Percentiles rank a stretch among this genome's conserved stretches.
Evolutionary conservation across 768 basidiomycete genomes (phyloP).

Genomic region (Leccinum olivaceopallidum): DNA sequence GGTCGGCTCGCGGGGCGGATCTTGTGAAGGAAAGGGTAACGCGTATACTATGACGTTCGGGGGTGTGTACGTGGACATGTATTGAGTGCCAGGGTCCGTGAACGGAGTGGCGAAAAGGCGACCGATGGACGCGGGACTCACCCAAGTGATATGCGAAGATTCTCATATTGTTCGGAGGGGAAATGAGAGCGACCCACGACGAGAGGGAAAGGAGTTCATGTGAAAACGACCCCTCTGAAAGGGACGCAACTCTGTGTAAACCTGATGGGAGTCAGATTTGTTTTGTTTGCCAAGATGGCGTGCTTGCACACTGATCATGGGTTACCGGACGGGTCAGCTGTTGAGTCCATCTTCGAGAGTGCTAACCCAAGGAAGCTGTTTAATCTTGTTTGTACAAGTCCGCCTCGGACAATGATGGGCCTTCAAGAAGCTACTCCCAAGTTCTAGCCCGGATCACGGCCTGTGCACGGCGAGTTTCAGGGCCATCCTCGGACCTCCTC

Average conservation of each 20-base stretch:
- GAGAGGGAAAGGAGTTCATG: slow-evolving; percentile 14
- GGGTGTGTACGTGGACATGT: background rate
- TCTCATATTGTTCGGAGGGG: slow-evolving; percentile 15
- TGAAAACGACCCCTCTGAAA: slow-evolving; percentile 6
- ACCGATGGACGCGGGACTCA: slow-evolving; percentile 8
- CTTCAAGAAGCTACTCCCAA: background rate
- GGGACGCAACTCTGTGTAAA: slow-evolving; percentile 8
- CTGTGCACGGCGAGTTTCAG: slow-evolving; percentile 11
- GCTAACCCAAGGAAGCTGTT: slow-evolving; percentile 5
- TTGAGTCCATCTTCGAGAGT: background rate
- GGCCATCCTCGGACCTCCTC: background rate
- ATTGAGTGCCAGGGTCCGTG: slow-evolving; percentile 10
- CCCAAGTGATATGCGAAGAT: slow-evolving; percentile 14
- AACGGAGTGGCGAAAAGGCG: slow-evolving; percentile 19
- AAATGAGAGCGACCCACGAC: slow-evolving; percentile 5
- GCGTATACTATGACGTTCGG: slow-evolving; percentile 19
- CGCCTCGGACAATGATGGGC: background rate
- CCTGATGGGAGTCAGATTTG: background rate
- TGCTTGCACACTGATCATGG: background rate
- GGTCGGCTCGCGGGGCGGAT: slow-evolving; percentile 20
- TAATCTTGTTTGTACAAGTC: slow-evolving; percentile 7
- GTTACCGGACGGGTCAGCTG: slow-evolving; percentile 1
- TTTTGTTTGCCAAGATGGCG: background rate
- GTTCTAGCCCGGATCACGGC: slow-evolving; percentile 14
- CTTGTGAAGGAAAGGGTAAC: slow-evolving; percentile 26